A percentile compares a stretch with the other conserved stretches of the same genome.
Evolutionary conservation across 1,139 yeast genomes (phyloP).

Genomic region (Tardiomyces blankii): DNA sequence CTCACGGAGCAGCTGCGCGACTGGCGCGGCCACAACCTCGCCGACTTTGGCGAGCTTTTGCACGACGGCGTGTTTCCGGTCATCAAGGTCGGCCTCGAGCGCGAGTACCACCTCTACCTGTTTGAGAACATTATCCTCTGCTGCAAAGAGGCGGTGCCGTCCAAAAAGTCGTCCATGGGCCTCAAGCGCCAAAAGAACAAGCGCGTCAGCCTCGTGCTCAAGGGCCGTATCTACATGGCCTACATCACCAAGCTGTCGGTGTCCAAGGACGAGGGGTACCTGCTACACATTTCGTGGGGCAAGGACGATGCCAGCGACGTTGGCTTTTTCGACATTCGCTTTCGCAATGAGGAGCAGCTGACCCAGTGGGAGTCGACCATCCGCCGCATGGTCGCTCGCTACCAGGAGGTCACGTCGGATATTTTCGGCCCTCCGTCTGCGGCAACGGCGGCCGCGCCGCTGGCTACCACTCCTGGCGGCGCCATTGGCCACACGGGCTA

Average conservation of each 20-base stretch:
- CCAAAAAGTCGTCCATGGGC: conserved; percentile 20
- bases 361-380: conserved; percentile 26
- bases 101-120: conserved; percentile 80
- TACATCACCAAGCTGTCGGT: conserved; percentile 25
- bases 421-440: neutral
- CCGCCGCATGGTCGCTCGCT: conserved; percentile 7
- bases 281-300: conserved; percentile 27
- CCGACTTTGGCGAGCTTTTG: conserved; percentile 75
- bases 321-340: conserved; percentile 26
- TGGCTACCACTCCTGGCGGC: neutral
- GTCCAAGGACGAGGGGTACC: conserved; percentile 18
- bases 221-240: conserved; percentile 32
- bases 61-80: conserved; percentile 74
- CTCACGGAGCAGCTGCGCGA: conserved; percentile 66
- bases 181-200: conserved; percentile 18
- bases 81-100: conserved; percentile 61
- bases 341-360: conserved; percentile 25
- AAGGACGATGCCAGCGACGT: conserved; percentile 25
- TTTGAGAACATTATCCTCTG: conserved; percentile 82
- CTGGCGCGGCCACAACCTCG: conserved; percentile 88
- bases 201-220: conserved; percentile 23
- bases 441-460: neutral
- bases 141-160: conserved; percentile 39
- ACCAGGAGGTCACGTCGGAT: conserved; percentile 8
- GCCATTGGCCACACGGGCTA: conserved; percentile 1